These are phyloP conservation scores for Fusarium piperis DNA, from an alignment of 2,329 filamentous ascomycete species.

Conservation along the genomic window DNA sequence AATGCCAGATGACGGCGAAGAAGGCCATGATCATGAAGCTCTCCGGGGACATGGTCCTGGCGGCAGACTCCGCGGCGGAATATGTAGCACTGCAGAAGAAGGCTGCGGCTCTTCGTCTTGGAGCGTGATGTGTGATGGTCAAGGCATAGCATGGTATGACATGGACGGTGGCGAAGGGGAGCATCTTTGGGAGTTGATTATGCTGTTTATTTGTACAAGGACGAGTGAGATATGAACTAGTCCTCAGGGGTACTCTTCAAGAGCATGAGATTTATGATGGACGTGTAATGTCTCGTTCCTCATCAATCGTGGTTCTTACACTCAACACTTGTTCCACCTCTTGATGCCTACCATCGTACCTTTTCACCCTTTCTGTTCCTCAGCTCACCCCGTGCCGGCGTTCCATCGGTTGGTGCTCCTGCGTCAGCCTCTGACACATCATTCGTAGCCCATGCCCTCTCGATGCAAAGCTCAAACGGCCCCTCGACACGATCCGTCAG, in stretches of 20 bases:
- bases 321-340: not conserved
- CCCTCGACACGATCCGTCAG: conserved; percentile 90
- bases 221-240: not conserved
- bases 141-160: not conserved
- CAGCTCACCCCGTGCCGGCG: conserved; percentile 41
- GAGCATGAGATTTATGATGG: conserved; percentile 10
- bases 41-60: conserved; percentile 69
- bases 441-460: conserved; percentile 92
- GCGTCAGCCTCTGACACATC: conserved; percentile 42
- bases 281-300: conserved; percentile 1
- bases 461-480: conserved; percentile 86
- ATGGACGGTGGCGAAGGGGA: not conserved
- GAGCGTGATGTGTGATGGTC: conserved; percentile 8
- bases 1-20: conserved; percentile 84
- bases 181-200: conserved; percentile 9
- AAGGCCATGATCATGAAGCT: conserved; percentile 80
- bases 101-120: conserved; percentile 45
- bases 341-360: conserved; percentile 48
- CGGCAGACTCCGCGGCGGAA: conserved; percentile 73
- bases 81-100: conserved; percentile 67
- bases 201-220: conserved; percentile 28
- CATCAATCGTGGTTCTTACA: not conserved
- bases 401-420: conserved; percentile 26
- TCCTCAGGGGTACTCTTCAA: not conserved
- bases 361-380: conserved; percentile 51